Conservation (phyloP, 2,329 filamentous ascomycete genomes). For the Colletotrichum acutatum region DNA sequence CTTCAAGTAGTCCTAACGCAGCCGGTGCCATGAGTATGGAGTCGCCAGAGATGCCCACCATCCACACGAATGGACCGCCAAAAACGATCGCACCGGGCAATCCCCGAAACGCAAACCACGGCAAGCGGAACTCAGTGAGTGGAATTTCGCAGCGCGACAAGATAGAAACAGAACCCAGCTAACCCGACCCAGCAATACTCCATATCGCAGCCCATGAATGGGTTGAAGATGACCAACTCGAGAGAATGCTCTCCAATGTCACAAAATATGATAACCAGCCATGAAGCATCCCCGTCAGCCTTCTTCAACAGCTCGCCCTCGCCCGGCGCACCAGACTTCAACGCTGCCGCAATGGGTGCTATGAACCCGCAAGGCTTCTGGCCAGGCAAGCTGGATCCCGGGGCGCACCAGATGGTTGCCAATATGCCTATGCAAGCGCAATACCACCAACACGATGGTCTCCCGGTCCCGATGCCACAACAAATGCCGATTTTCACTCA, state of each 20-base stretch:
- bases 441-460: constrained; percentile 41
- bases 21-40: constrained; percentile 46
- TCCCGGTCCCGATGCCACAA: constrained; percentile 42
- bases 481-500: constrained; percentile 42
- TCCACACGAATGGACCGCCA: constrained; percentile 47
- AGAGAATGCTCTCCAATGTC: constrained; percentile 67
- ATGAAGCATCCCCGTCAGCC: constrained; percentile 61
- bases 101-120: constrained; percentile 43
- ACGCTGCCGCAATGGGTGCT: constrained; percentile 31
- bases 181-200: constrained; percentile 59
- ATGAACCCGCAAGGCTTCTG: constrained; percentile 48
- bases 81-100: constrained; percentile 41
- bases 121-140: constrained; percentile 43
- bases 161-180: constrained; percentile 37
- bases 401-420: constrained; percentile 38
- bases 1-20: constrained; percentile 65
- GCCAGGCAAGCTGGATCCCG: constrained; percentile 45
- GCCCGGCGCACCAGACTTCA: constrained; percentile 53
- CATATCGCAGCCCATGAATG: constrained; percentile 61
- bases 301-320: constrained; percentile 60
- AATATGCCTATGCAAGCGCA: constrained; percentile 25
- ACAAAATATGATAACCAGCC: constrained; percentile 58
- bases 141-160: neutral
- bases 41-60: constrained; percentile 55
- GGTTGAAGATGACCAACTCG: constrained; percentile 57